These are phyloP conservation scores for Fonsecaea pedrosoi DNA, from an alignment of 2,329 filamentous ascomycete genomes.

Conservation along the genomic window DNA sequence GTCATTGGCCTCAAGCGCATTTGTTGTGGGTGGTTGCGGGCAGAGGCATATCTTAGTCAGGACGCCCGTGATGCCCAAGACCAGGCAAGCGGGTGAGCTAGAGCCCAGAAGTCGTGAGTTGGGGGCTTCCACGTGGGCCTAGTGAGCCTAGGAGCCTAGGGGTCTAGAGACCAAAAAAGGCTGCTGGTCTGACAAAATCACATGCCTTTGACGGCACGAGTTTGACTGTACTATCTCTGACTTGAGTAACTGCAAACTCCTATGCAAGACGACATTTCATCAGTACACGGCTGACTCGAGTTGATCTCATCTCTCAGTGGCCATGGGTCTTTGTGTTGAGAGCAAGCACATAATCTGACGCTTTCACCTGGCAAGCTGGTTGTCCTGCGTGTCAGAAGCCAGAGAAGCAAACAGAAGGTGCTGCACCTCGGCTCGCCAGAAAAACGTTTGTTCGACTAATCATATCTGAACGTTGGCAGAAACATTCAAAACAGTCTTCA, in stretches of 20 bases:
- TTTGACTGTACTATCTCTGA: too few species aligned
- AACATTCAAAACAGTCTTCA: conserved; percentile 1
- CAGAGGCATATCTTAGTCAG: conserved; percentile 33
- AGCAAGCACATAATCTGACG: background rate
- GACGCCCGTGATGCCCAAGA: background rate
- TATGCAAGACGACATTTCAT: background rate
- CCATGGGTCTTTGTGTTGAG: background rate
- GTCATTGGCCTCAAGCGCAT: conserved; percentile 24
- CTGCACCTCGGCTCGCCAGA: conserved; percentile 11
- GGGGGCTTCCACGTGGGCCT: too few species aligned
- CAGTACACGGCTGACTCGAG: background rate
- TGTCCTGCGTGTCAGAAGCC: too few species aligned
- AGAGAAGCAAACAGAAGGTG: background rate
- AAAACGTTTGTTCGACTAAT: conserved; percentile 9
- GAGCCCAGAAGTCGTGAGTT: too few species aligned
- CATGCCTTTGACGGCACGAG: too few species aligned
- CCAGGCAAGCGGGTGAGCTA: too few species aligned
- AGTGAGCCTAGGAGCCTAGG: too few species aligned
- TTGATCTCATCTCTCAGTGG: background rate
- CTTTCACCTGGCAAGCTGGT: background rate
- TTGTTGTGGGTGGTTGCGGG: background rate
- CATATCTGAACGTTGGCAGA: conserved; percentile 3
- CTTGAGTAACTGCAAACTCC: background rate
- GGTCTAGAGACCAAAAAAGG: too few species aligned
- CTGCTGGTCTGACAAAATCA: too few species aligned